These are phyloP conservation scores for Candida easanensis DNA, from an alignment of 805 yeast genomes.

Conservation along the genomic window DNA sequence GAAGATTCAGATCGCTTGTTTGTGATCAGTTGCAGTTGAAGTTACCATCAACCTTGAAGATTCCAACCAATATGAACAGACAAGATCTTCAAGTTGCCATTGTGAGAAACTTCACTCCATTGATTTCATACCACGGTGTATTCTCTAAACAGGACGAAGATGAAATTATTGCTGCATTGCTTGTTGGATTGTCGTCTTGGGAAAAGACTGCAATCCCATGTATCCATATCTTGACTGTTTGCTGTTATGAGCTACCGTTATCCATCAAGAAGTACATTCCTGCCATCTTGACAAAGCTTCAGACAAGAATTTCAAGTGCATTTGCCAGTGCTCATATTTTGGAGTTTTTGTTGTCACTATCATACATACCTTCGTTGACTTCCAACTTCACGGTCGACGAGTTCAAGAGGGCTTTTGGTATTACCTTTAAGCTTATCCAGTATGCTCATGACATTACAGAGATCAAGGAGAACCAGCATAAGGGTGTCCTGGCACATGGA, in stretches of 20 bases:
- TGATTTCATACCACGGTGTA: constrained; percentile 55
- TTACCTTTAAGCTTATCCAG: constrained; percentile 76
- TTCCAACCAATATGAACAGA: constrained; percentile 46
- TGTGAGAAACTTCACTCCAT: constrained; percentile 58
- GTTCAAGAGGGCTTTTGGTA: constrained; percentile 75
- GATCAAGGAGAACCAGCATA: constrained; percentile 28
- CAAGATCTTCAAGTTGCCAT: constrained; percentile 66
- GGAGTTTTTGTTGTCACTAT: constrained; percentile 67
- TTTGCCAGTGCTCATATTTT: constrained; percentile 70
- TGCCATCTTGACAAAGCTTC: constrained; percentile 69
- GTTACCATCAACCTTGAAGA: constrained; percentile 38
- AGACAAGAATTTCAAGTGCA: constrained; percentile 67
- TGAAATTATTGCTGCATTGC: constrained; percentile 55
- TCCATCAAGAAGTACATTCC: constrained; percentile 67
- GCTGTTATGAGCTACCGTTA: constrained; percentile 77
- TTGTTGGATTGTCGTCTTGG: constrained; percentile 67
- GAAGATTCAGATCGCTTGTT: constrained; percentile 41
- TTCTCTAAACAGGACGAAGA: constrained; percentile 61
- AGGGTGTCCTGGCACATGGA: constrained; percentile 30
- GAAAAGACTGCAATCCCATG: constrained; percentile 77
- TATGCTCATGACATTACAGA: constrained; percentile 53
- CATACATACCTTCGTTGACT: constrained; percentile 63
- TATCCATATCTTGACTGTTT: constrained; percentile 68
- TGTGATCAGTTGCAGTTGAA: constrained; percentile 59
- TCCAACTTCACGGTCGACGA: constrained; percentile 76